Evolutionary conservation across 2,329 filamentous ascomycete species (phyloP), one percentile per base, ranked within the genome.

Genomic region (Ceratocystis huliohia): DNA sequence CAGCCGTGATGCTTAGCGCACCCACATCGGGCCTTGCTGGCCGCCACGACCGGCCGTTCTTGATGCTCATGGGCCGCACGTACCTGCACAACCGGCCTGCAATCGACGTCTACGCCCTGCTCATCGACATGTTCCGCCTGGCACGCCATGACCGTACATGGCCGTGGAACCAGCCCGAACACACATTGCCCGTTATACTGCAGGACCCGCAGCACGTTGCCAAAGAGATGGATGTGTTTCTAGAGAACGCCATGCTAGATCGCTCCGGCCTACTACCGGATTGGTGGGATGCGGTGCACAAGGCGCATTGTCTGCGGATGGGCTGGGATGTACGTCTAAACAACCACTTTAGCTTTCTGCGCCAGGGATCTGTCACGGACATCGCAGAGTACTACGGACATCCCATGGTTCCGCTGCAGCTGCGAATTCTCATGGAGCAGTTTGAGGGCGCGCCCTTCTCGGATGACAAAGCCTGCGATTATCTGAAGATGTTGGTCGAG

Each of bases 101-200:
- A 3, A 28, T 28, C 10, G 53, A 57, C 28, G 53, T 57, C 22
- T 57, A 57, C 17, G 53, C n/a, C 7, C 53, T 57, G 53, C 53
- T 57, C 13, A 57, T 57, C 7, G 53, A 57, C 53, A 57, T 57
- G 53, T 57, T 30, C 53, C 53, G 53, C 5, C 53, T 57, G 13
- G 4, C 53, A 10, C 53, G 22, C 10, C 53, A 57, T 25, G 53
- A 57, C 53, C 10, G n/a, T 17, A 30, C 22, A 10, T 57, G 53
- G 53, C 53, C 53, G 4, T 57, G 53, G 53, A n/a, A 57, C 0
- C 53, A 57, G 53, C 25, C 25, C 10, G 53, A 57, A 6, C 25
- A 57, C 13, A 25, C 17, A 33, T 6, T 56, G 50, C 53, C 53
- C 1, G 53, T 1, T 4, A 15, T 30, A 17, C 53, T 57, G 13